Base-by-base conservation (phyloP, 2,329 filamentous ascomycete genomes). In the Epichloe uncinata region DNA sequence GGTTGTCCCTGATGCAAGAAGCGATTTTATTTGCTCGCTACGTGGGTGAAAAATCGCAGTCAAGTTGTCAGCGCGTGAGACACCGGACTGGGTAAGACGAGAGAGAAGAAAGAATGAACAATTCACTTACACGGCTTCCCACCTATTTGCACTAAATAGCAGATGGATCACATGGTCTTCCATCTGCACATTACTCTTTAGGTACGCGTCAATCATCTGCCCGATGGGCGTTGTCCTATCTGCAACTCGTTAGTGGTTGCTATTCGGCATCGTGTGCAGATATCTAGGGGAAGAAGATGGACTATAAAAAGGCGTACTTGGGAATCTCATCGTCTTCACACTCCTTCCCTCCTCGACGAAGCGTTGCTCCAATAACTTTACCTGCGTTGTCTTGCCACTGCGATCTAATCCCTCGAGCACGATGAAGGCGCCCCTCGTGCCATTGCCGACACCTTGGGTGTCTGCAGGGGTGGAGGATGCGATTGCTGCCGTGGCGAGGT, bases 301-400 rank as follows among this genome's bases (percentile, higher is more conserved):
- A 38, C 30, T 35, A 30, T 41, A 47, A 30, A 44, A 42, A 18
- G 22, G 67, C 73, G 41, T 60, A 79, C 77, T 76, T 15, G 77
- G 77, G 58, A 81, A 81, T 42, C 76, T 66, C 72, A 80, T 73
- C 34, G 73, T 67, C 63, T 73, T 69, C 44, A 78, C 75, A 42
- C 67, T 65, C 51, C 64, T 63, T 5, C 75, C 75, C 49, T 68
- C 66, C 57, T 73, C 70, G 6, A 71, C 64, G 51, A 79, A 72
- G 20, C 71, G 62, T 66, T 77, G 66, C 66, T 77, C 73, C 47
- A 96, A 71, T 43, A 81, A 69, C 59, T 82, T 77, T 57, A 87
- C 90, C 75, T 95, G 90, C 35, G 89, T 95, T 20, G 88, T 91
- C 74, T 96, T 96, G 50, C 90, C 90, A 42, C 89, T 88, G 55